These are phyloP conservation scores for Paecilomyces formosus DNA, from an alignment of 2,329 filamentous ascomycete species.

Conservation along the genomic window DNA sequence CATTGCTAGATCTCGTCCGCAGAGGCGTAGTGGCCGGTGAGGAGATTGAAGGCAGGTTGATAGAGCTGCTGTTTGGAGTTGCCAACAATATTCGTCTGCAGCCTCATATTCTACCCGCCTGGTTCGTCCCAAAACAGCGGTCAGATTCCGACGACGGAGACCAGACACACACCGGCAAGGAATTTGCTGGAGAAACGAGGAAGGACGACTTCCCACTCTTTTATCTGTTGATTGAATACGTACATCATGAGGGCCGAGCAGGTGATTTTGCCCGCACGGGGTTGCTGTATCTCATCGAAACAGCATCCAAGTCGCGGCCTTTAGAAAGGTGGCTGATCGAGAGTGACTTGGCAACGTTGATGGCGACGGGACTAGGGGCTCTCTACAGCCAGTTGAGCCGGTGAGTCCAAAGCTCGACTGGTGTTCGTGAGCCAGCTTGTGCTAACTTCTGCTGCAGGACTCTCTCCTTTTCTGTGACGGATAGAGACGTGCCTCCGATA, in stretches of 20 bases:
- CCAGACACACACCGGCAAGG: constrained; percentile 47
- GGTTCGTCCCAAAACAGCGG: constrained; percentile 64
- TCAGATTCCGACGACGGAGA: constrained; percentile 30
- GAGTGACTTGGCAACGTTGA: constrained; percentile 89
- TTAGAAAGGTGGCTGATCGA: constrained; percentile 96
- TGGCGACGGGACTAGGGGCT: constrained; percentile 89
- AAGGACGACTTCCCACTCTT: constrained; percentile 93
- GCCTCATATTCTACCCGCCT: constrained; percentile 77
- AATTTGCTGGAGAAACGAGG: constrained; percentile 77
- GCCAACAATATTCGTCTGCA: constrained; percentile 91
- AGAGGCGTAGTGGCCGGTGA: constrained; percentile 60
- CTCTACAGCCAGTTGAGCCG: constrained; percentile 62
- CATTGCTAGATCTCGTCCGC: constrained; percentile 77
- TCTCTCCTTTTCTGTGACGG: constrained; percentile 69
- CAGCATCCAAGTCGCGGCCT: constrained; percentile 70
- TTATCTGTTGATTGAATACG: constrained; percentile 92
- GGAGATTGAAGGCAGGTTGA: constrained; percentile 79
- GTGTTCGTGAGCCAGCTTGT: background rate
- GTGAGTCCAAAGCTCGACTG: constrained; percentile 23
- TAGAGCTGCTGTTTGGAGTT: constrained; percentile 91
- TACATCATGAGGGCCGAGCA: constrained; percentile 88
- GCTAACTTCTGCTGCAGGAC: constrained; percentile 46
- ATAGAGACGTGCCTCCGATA: constrained; percentile 67
- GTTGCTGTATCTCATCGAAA: constrained; percentile 90
- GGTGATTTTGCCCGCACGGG: constrained; percentile 95